Percentiles rank a stretch among this genome's conserved stretches.
phyloP scores from a whole-genome alignment of 2,329 filamentous ascomycete species.

The Blastomyces gilchristii region DNA sequence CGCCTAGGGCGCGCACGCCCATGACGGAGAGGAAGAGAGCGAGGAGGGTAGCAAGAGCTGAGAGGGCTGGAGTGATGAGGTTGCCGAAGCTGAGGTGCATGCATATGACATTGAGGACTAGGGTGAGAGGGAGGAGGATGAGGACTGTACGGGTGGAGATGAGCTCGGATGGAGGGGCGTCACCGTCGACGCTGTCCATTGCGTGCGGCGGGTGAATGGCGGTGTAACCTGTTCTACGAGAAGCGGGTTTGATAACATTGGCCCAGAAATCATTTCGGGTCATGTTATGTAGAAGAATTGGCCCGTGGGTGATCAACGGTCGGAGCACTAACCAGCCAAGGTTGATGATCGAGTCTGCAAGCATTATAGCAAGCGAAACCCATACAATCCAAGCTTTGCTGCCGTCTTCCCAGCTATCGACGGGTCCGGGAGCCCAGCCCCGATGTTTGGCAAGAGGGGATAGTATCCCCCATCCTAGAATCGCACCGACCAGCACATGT shows the following conservation, averaged over 20 bases:
- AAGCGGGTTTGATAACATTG: conserved; percentile 15
- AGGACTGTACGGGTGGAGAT: conserved; percentile 61
- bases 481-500: conserved; percentile 85
- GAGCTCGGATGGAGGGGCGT: conserved; percentile 75
- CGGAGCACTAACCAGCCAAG: conserved; percentile 65
- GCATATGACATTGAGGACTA: conserved; percentile 67
- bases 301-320: conserved; percentile 46
- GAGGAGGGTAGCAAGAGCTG: conserved; percentile 68
- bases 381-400: conserved; percentile 99
- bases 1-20: conserved; percentile 55
- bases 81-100: conserved; percentile 75
- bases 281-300: conserved; percentile 26
- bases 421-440: conserved; percentile 81
- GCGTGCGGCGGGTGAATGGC: conserved; percentile 8
- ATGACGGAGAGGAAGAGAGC: conserved; percentile 60
- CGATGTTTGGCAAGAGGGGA: conserved; percentile 77
- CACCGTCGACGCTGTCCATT: conserved; percentile 47
- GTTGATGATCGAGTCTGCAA: conserved; percentile 83
- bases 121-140: conserved; percentile 64
- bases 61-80: conserved; percentile 68
- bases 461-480: conserved; percentile 81
- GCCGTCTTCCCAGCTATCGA: conserved; percentile 80
- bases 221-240: conserved; percentile 2
- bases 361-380: conserved; percentile 92
- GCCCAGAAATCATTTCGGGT: conserved; percentile 20